Conservation (phyloP, 257 asterid species). For the Linaria vulgaris region DNA sequence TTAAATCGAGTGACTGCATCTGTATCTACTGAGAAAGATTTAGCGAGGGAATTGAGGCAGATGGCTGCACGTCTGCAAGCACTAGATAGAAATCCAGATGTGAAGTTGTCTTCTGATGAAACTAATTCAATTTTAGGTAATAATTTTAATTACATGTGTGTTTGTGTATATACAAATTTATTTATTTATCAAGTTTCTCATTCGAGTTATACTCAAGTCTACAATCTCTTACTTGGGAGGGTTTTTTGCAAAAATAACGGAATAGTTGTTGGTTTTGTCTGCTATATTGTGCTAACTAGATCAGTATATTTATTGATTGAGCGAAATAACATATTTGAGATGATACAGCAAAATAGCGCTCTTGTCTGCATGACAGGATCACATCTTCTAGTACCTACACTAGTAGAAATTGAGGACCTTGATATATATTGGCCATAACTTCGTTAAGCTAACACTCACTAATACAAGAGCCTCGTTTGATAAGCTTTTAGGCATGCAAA, state of each 20-base stretch:
- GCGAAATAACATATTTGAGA: background rate
- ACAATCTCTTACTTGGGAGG: background rate
- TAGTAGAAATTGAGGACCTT: too few species aligned
- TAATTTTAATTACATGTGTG: too few species aligned
- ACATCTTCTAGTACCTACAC: too few species aligned
- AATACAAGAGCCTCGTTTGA: too few species aligned
- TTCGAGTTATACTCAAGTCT: background rate
- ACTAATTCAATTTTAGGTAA: conserved; percentile 61
- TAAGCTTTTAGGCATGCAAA: too few species aligned
- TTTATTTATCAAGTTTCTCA: background rate
- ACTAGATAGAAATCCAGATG: conserved; percentile 57
- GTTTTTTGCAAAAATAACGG: background rate
- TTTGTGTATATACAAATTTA: too few species aligned
- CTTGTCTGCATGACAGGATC: too few species aligned
- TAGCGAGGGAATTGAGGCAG: conserved; percentile 63
- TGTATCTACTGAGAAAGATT: conserved; percentile 66
- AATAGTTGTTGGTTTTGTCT: background rate
- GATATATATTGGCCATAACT: too few species aligned
- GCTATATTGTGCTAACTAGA: too few species aligned
- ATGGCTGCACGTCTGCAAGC: conserved; percentile 69
- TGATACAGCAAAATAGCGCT: background rate
- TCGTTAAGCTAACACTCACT: too few species aligned
- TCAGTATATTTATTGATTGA: too few species aligned
- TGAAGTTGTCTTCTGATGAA: conserved; percentile 55
- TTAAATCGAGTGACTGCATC: conserved; percentile 45